These are phyloP conservation scores for Neophaeococcomyces aloes DNA, from an alignment of 2,329 filamentous ascomycete genomes.

Conservation along the genomic window DNA sequence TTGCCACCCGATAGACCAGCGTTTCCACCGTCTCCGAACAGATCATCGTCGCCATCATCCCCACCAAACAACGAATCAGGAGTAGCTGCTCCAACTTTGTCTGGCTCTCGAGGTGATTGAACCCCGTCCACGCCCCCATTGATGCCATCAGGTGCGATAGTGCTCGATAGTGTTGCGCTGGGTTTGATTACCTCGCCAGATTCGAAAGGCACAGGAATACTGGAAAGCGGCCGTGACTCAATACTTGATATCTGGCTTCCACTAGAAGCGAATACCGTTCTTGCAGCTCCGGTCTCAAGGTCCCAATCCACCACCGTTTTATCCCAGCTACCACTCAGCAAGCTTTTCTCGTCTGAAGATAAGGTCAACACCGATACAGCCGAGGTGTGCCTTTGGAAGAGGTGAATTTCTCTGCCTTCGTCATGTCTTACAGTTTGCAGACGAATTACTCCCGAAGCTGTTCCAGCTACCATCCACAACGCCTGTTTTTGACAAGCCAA, in stretches of 20 bases:
- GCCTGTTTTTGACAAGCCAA: conserved; percentile 82
- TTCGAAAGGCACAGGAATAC: conserved; percentile 63
- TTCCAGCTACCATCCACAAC: conserved; percentile 80
- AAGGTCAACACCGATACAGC: conserved; percentile 81
- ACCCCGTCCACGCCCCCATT: conserved; percentile 31
- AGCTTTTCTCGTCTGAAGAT: conserved; percentile 71
- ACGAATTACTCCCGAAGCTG: conserved; percentile 87
- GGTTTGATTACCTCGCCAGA: conserved; percentile 45
- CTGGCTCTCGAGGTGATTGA: conserved; percentile 26
- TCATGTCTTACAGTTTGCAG: conserved; percentile 88
- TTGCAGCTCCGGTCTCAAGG: conserved; percentile 69
- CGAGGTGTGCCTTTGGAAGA: conserved; percentile 72
- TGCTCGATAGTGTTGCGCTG: conserved; percentile 66
- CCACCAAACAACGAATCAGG: conserved; percentile 75
- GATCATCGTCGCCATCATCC: conserved; percentile 61
- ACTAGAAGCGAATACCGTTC: conserved; percentile 64
- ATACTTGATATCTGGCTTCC: conserved; percentile 80
- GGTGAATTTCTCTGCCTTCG: conserved; percentile 79
- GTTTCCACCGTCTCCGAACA: conserved; percentile 75
- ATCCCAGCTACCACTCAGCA: conserved; percentile 93
- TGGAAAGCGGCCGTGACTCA: conserved; percentile 69
- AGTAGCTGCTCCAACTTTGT: conserved; percentile 53
- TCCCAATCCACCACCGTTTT: conserved; percentile 94
- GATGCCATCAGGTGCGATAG: conserved; percentile 53
- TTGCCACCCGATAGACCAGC: conserved; percentile 40